Evolutionary conservation across 306 rosid species (phyloP), one percentile per base, ranked within the genome.

Genomic region (Vicia faba): DNA sequence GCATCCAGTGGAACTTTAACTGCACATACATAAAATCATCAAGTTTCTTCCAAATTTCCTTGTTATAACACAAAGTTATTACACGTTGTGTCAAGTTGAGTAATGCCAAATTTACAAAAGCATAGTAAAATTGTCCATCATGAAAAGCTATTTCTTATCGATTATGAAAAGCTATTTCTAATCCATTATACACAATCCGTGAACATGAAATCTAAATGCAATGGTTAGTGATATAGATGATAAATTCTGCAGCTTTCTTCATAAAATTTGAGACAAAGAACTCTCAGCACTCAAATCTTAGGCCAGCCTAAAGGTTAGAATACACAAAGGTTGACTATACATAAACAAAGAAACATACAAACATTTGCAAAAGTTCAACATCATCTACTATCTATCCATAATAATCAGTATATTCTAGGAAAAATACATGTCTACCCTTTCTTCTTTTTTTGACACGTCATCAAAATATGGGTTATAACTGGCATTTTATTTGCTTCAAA

Each of bases 1-100:
- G 99, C 89, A 57, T 95, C 99, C 79, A 79, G 39, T 25, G 99
- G 99, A 81, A 95, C 92, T 83, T 77, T 85, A 57, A 90, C 99
- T 95, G 90, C 80, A 74, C 74, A 83, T 71, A 78, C 72, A 80
- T 54, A 75, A 70, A 83, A 55, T 36, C 35, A 60, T 56, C 54
- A 23, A 69, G 48, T 70, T 64, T 70, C 16, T 49, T 85, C 76
- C 49, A 43, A 50, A 49, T 58, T 53, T n/a, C 53, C 64, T 62
- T 13, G 44, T 64, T 67, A 50, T 38, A 75, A 41, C 70, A 38
- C 70, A 38, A 15, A 23, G 50, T 66, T 38, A 61, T 48, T 66
- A 29, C 31, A 79, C 18, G 26, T n/a, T 16, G 61, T 28, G 64
- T 38, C 40, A 75, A 45, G 15, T 56, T 74, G 64, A 58, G 67